Evolutionary conservation across 805 yeast species (phyloP), one percentile per base, ranked within the genome.

Genomic region (Yamadazyma nakazawae): DNA sequence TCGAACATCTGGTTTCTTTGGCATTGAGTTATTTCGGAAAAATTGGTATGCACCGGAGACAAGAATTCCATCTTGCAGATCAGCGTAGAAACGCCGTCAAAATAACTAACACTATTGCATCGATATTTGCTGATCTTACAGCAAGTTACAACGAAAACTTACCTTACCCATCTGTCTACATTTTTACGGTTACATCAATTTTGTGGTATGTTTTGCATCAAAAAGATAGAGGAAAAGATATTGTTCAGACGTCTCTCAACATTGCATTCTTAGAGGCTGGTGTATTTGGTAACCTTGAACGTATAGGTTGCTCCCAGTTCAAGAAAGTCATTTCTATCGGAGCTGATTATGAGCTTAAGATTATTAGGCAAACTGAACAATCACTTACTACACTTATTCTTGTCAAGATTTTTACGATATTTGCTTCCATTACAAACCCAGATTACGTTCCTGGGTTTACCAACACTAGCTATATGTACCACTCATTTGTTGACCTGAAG

Each of bases 211-310:
- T 77, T 13, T 61, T 60, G 18, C 50, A 53, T 12, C 60, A 54
- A 17, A 58, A 52, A 34, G 66, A 61, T 16, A 49, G 64, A 47
- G 56, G 56, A 12, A 55, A 54, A 40, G 62, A 59, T 16, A 12
- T 47, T 2, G 43, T 72, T 4, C 71, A 68, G 31, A 69, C 78
- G 0, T 56, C 78, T 0, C 60, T 79, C 50, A 61, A 67, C 2
- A 68, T 81, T 19, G 58, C 75, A n/a, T 72, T 82, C 38, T 64
- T 81, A 46, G 83, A 82, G 54, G 58, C 66, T 36, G 78, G 76
- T 8, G 82, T 82, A 3, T 74, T 74, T 46, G 55, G 62, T 2
- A 54, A 52, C 5, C 32, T 56, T 74, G 38, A 63, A 62, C 35
- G 60, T 8, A 16, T 37, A 2, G 28, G 38, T 16, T 13, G 19